Base-by-base conservation (phyloP, 805 yeast species). In the Metahyphopichia silvanorum region DNA sequence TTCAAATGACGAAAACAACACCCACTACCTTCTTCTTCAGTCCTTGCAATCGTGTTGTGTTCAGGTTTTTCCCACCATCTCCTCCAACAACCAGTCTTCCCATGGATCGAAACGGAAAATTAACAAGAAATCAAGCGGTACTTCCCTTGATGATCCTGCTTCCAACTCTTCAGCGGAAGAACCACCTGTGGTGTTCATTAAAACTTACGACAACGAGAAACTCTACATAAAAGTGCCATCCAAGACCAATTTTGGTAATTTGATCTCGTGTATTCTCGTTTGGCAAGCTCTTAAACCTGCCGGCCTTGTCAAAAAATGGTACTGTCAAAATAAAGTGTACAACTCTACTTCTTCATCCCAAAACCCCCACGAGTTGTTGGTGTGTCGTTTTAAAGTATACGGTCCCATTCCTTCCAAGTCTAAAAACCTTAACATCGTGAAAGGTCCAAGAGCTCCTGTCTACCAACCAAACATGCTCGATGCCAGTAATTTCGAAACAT, bases 331-430 rank as follows among this genome's bases (percentile, higher is more conserved):
- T 39, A 60, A 54, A 31, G 60, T 61, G 14, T 41, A 42, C 16
- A 39, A 32, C 20, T 45, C 51, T n/a, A 37, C 49, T 10, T 34
- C 39, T n/a, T 44, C 52, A 27, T 27, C 44, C 16, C 41, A 37
- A 16, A 48, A 34, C 26, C 53, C 51, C 5, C 66, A 60, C 43
- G 67, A 59, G 41, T 47, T 82, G 10, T 56, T 82, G 31, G 82
- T 79, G 13, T 79, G 86, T 35, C 69, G 83, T 24, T 76, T 82
- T 46, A 77, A 76, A 49, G 66, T 82, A 1, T 83, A 58, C 54
- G 88, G 86, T 0, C 86, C 86, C 3, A 43, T 75, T 10, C 75
- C 78, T 4, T 32, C 53, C n/a, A 60, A 60, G 19, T 43, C 57
- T 28, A 63, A 61, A 35, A 66, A 58, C 38, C 44, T 70, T 12